phyloP scores from a whole-genome alignment of 2,329 filamentous ascomycete species.

The Aspergillus japonicus region DNA sequence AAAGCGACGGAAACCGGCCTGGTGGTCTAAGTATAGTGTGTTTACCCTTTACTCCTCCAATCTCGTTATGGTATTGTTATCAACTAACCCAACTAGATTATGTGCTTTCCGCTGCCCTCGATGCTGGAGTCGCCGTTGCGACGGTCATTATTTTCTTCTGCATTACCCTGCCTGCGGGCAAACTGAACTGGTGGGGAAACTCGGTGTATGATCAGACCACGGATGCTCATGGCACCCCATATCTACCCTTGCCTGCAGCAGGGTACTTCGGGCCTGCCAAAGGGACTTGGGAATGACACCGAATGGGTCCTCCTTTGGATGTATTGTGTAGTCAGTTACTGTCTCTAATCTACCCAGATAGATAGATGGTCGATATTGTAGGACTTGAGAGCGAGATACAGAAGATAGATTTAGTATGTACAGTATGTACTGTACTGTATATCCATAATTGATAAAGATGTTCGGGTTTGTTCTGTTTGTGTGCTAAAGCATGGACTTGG shows the following conservation, averaged over 20 bases:
- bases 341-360: not conserved
- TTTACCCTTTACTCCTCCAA: not conserved
- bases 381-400: not conserved
- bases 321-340: not conserved
- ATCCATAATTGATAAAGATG: too few species aligned
- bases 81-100: slow-evolving; percentile 32
- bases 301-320: not conserved
- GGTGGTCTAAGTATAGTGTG: slow-evolving; percentile 50
- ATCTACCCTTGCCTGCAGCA: slow-evolving; percentile 25
- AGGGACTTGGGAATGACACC: slow-evolving; percentile 27
- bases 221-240: slow-evolving; percentile 42
- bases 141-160: slow-evolving; percentile 48
- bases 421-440: too few species aligned
- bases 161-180: slow-evolving; percentile 42
- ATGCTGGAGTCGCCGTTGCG: slow-evolving; percentile 44
- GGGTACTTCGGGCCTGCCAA: slow-evolving; percentile 33
- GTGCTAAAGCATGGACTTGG: not conserved
- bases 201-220: slow-evolving; percentile 39
- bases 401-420: not conserved
- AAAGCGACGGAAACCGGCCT: slow-evolving; percentile 44
- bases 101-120: slow-evolving; percentile 45
- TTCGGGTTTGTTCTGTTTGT: too few species aligned
- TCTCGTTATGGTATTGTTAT: not conserved
- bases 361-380: not conserved
- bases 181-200: slow-evolving; percentile 46